Percentiles rank a stretch among this genome's conserved stretches.
Conservation (phyloP, 768 basidiomycete species). For the Mycena chlorophos region DNA sequence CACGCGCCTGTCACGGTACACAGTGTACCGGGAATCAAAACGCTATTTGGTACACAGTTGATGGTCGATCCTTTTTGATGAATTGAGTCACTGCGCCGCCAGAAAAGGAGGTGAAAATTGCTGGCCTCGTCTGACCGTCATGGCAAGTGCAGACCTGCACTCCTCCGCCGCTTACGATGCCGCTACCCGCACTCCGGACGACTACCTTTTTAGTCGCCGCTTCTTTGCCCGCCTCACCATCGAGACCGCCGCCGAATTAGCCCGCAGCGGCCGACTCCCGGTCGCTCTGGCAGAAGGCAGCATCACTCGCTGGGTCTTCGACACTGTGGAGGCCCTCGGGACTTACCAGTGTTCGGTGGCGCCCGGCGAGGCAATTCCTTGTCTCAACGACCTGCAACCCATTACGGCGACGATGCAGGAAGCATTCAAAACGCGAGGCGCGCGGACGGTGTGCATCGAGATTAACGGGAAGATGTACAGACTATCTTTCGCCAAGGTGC, state of each 20-base stretch:
- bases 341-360: background rate
- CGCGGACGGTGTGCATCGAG: background rate
- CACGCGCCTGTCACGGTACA: no score
- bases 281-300: background rate
- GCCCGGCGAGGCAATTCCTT: background rate
- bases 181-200: background rate
- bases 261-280: background rate
- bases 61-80: no score
- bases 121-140: no score
- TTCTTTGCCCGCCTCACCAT: background rate
- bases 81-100: no score
- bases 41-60: no score
- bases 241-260: background rate
- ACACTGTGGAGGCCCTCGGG: no score
- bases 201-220: background rate
- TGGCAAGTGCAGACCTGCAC: no score
- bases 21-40: no score
- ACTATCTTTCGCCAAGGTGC: background rate
- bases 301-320: background rate
- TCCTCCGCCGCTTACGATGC: background rate
- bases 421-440: background rate
- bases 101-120: no score
- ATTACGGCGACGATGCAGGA: background rate
- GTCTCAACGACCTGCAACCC: background rate
- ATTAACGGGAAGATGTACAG: background rate